Base-by-base conservation (phyloP, 2,329 filamentous ascomycete species). In the Sodiomyces alkalinus region DNA sequence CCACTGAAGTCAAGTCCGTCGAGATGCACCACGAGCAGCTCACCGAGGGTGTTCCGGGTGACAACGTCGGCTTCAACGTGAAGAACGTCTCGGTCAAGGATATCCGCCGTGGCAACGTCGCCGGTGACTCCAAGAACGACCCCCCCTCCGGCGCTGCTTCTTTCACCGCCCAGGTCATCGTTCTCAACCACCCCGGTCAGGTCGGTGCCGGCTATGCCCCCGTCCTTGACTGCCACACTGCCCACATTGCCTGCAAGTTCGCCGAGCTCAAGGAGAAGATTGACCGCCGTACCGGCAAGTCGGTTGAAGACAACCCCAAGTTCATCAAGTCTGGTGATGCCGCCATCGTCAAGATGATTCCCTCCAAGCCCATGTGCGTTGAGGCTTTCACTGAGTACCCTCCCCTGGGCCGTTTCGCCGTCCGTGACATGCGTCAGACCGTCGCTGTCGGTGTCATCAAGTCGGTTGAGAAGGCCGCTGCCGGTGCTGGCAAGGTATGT, bases 71-170 rank as follows among this genome's bases (percentile, higher is more conserved):
- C 53, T 98, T 98, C 86, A 98, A 98, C 82, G 87, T 98, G 70
- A 98, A 98, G 86, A 98, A 98, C 90, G 90, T 98, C 55, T 96
- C 90, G 64, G 90, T 98, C 70, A 98, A 98, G 86, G 90, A 98
- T 64, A 93, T 98, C 58, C 90, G 90, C 68, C 90, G 90, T 92
- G 90, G 90, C 58, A 96, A 98, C 79, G 90, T 98, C 52, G 81
- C 81, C 54, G 83, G 85, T 83, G 90, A 98, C 83, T 87, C 82
- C 76, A 98, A 98, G 86, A 92, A 92, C 74, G 90, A 98, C 71
- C 90, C 90, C 52, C 83, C 90, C 44, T 59, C 66, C 58, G 90
- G 72, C 54, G 75, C 74, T 55, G 85, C 87, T 53, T 86, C 80
- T 54, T 98, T 98, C 85, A 92, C 83, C 64, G 90, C 90, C 59